Base-by-base conservation (phyloP, 176 grass and related monocot species). In the Triticum urartu region DNA sequence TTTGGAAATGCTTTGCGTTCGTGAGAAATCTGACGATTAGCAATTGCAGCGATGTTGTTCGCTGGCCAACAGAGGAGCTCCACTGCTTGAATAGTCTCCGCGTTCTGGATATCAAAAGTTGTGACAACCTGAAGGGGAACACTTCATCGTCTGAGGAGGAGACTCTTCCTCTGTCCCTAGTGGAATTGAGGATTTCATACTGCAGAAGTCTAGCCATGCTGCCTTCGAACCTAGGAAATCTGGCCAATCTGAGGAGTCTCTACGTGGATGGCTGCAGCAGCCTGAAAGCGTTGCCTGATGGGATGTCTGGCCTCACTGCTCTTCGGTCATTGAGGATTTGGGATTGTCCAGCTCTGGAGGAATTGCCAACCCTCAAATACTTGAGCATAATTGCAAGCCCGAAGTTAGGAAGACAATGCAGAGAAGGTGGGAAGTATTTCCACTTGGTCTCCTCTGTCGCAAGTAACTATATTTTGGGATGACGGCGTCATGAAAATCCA, bases 31-130 rank as follows among this genome's bases (percentile, higher is more conserved):
- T 81, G 56, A 0, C 0, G 0, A 66, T 87, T 11, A 0, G 0
- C 7, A 1, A 1, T 2, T 74, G 85, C 10, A 0, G 3, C 1
- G 36, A 30, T 15, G 48, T 87, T 58, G 1, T 81, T 0, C 2
- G 1, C 32, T 87, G 78, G 86, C 79, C 86, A 11, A 0, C 18
- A 0, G 40, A 56, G 32, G 69, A 66, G 42, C 14, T 87, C 14
- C 15, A 1, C 1, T 65, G 6, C 14, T 81, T 87, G 28, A 15
- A 8, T 54, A 3, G 5, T 4, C 85, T 87, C 18, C 39, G 68
- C 7, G 17, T 0, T 63, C 68, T 87, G 5, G 0, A 0, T 13
- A 64, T 64, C 5, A 0, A 0, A 0, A 1, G 3, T 0, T 86
- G 75, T 3, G 0, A 0, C 2, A 87, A 52, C 0, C 28, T 81